phyloP scores from a whole-genome alignment of 163 green algal species.

The Scenedesmus sp. region DNA sequence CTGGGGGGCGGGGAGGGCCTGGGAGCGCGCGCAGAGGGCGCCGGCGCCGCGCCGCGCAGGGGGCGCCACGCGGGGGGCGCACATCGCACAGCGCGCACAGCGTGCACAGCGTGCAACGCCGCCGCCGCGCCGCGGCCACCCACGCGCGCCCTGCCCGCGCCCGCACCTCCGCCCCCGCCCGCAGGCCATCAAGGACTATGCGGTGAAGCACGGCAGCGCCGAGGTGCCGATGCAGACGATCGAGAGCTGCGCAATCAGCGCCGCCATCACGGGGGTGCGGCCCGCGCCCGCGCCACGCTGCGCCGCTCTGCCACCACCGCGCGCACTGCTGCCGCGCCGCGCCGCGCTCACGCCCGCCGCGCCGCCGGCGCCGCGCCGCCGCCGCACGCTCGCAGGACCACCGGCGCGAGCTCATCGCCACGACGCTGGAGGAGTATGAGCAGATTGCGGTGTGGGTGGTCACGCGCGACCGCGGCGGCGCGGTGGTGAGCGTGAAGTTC shows the following conservation, averaged over 20 bases:
- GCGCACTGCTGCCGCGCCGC: not conserved
- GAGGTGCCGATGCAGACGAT: slow-evolving; percentile 18
- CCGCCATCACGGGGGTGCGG: slow-evolving; percentile 26
- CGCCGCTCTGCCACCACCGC: not conserved
- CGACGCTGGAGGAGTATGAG: slow-evolving; percentile 63
- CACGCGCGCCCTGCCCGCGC: too few species aligned
- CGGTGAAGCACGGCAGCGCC: slow-evolving; percentile 6
- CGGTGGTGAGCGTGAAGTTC: slow-evolving; percentile 29
- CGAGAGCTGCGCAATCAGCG: not conserved
- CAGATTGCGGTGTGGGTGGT: slow-evolving; percentile 60
- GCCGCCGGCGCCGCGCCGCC: not conserved
- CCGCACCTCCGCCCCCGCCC: too few species aligned
- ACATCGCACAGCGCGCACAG: not conserved
- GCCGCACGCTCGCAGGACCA: not conserved
- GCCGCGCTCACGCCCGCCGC: too few species aligned
- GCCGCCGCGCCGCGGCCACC: too few species aligned
- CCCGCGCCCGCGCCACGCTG: not conserved
- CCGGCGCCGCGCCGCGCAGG: too few species aligned
- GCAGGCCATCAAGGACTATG: slow-evolving; percentile 34
- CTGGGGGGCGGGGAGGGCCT: too few species aligned
- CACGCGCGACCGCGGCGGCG: slow-evolving; percentile 2
- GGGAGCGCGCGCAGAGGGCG: too few species aligned
- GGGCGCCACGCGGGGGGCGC: not conserved
- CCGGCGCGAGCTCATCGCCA: slow-evolving; percentile 55
- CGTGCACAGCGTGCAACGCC: too few species aligned